Percentiles rank a stretch among this genome's conserved stretches.
These are phyloP conservation scores for Physcomitrium patens DNA, from an alignment of 225 moss, liverwort and hornwort genomes.

Conservation along the genomic window DNA sequence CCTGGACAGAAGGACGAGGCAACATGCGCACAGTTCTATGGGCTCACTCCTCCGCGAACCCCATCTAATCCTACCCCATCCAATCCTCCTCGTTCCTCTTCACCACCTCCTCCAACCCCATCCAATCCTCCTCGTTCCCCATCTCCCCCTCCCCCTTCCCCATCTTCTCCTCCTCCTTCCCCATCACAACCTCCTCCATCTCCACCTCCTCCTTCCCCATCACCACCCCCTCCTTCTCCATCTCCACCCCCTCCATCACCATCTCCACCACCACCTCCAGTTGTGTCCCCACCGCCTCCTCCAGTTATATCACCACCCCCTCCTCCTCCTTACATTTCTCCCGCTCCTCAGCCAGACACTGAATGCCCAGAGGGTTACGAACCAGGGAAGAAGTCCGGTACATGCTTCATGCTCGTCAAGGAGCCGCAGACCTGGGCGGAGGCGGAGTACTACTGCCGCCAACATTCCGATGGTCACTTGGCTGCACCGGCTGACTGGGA, in stretches of 20 bases:
- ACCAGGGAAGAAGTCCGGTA: constrained; percentile 31
- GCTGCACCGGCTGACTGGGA: constrained; percentile 44
- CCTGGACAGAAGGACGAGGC: constrained; percentile 51
- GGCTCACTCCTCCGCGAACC: neutral
- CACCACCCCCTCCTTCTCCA: neutral
- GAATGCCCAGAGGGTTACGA: constrained; percentile 35
- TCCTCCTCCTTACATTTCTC: constrained; percentile 13
- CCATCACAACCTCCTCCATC: constrained; percentile 11
- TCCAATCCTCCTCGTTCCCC: neutral
- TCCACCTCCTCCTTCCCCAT: constrained; percentile 6
- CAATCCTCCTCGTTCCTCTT: neutral
- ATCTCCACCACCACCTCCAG: constrained; percentile 3
- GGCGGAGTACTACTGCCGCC: constrained; percentile 46
- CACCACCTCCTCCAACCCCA: constrained; percentile 2
- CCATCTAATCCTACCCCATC: neutral
- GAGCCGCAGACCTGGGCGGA: constrained; percentile 42
- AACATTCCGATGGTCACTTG: constrained; percentile 46
- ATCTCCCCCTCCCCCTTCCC: constrained; percentile 7
- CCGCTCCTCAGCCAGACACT: constrained; percentile 6
- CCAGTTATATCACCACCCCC: neutral
- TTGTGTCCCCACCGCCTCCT: neutral
- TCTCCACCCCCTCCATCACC: neutral
- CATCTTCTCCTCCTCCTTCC: neutral
- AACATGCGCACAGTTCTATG: constrained; percentile 61
- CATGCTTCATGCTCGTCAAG: constrained; percentile 46